phyloP scores from a whole-genome alignment of 164 flowering plant genomes.

The Brasenia schreberi region DNA sequence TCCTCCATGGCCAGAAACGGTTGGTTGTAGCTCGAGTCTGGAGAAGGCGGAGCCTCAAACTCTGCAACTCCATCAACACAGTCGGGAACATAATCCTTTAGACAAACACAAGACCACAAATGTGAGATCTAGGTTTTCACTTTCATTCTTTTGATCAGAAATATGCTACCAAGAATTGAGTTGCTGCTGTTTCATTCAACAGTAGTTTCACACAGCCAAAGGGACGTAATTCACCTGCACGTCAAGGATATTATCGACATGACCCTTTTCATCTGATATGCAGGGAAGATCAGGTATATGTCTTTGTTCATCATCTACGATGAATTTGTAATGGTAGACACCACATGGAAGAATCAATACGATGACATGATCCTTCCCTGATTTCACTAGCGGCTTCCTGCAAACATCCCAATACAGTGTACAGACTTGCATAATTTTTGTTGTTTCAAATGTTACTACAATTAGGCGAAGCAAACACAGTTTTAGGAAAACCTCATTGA shows the following conservation, averaged over 20 bases:
- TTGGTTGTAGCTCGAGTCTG: slow-evolving; percentile 65
- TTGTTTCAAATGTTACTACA: too few species aligned
- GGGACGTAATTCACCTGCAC: slow-evolving; percentile 48
- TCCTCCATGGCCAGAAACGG: slow-evolving; percentile 52
- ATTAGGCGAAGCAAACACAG: too few species aligned
- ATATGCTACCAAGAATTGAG: too few species aligned
- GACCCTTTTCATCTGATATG: slow-evolving; percentile 53
- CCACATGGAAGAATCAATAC: slow-evolving; percentile 78
- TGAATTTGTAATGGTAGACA: slow-evolving; percentile 66
- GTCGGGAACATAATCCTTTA: slow-evolving; percentile 75
- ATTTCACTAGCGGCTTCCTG: slow-evolving; percentile 64
- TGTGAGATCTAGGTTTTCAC: too few species aligned
- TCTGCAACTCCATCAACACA: slow-evolving; percentile 51
- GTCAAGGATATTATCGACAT: slow-evolving; percentile 59
- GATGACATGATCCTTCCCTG: slow-evolving; percentile 74
- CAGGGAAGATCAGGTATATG: slow-evolving; percentile 72
- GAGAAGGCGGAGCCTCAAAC: slow-evolving; percentile 75
- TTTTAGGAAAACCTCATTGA: neutral
- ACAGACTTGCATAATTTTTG: too few species aligned
- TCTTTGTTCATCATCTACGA: slow-evolving; percentile 83
- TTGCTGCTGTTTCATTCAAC: too few species aligned
- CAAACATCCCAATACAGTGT: neutral
- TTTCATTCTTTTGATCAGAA: too few species aligned
- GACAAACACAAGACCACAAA: neutral
- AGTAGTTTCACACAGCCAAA: too few species aligned